Conservation (phyloP, 306 rosid genomes). For the Potentilla sterilis region DNA sequence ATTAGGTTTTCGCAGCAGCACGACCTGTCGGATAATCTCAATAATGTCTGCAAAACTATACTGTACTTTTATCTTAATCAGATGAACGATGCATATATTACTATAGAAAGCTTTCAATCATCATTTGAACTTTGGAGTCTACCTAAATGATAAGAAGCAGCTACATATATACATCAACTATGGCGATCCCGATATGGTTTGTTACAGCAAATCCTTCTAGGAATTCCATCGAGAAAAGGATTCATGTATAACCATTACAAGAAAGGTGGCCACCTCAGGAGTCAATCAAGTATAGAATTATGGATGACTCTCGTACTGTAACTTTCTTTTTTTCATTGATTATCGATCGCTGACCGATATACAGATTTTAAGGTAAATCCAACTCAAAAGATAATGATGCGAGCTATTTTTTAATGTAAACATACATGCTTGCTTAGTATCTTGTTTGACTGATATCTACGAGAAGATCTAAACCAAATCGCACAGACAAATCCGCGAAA, state of each 20-base stretch:
- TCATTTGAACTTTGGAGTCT: not conserved
- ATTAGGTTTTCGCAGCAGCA: not conserved
- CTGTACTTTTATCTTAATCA: not conserved
- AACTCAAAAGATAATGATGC: conserved; percentile 31
- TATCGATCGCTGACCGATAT: not conserved
- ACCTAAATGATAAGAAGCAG: not conserved
- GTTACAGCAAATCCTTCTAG: not conserved
- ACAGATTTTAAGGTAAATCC: conserved; percentile 7
- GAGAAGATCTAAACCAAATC: conserved; percentile 47
- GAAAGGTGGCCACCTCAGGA: conserved; percentile 3
- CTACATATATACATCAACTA: not conserved
- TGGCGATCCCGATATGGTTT: not conserved
- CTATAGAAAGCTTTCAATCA: not conserved
- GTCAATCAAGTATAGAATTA: not conserved
- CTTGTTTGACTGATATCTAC: conserved; percentile 33
- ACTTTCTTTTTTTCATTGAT: not conserved
- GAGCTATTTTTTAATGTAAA: conserved; percentile 2
- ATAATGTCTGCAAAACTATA: not conserved
- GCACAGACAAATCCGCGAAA: conserved; percentile 32
- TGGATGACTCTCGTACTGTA: too few species aligned
- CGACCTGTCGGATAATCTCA: not conserved
- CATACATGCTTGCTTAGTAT: conserved; percentile 9
- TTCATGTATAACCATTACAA: not conserved
- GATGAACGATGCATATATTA: not conserved
- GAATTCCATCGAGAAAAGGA: not conserved